A percentile compares a stretch with the other conserved stretches of the same genome.
Conservation (phyloP, 331 rosid species). For the Malus hybrid region DNA sequence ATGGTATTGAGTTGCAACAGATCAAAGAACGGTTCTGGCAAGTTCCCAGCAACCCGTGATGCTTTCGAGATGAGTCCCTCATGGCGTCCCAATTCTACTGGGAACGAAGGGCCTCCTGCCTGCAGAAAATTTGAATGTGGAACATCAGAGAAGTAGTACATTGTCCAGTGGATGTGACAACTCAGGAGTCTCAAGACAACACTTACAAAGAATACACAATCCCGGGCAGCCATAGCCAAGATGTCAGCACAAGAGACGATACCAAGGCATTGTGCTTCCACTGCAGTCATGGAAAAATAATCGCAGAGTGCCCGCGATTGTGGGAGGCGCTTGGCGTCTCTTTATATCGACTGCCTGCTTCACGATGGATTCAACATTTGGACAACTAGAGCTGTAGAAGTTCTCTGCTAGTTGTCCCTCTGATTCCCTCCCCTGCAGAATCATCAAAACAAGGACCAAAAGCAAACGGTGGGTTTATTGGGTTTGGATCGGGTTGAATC, state of each 20-base stretch:
- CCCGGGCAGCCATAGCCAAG: slow-evolving; percentile 75
- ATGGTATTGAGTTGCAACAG: slow-evolving; percentile 40
- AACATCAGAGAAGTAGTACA: neutral
- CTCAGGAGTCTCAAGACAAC: neutral
- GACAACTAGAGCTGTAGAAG: slow-evolving; percentile 49
- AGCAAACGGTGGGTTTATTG: neutral
- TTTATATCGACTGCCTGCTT: slow-evolving; percentile 47
- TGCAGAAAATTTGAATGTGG: neutral
- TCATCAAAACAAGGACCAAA: slow-evolving; percentile 16
- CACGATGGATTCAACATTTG: slow-evolving; percentile 58
- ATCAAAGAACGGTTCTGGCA: slow-evolving; percentile 43
- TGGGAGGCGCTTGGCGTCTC: slow-evolving; percentile 35
- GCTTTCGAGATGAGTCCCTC: slow-evolving; percentile 65
- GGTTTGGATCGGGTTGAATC: too few relatives aligned
- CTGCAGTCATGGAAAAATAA: slow-evolving; percentile 86
- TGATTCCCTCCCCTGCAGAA: slow-evolving; percentile 11
- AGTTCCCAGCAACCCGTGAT: slow-evolving; percentile 38
- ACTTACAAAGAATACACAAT: slow-evolving; percentile 53
- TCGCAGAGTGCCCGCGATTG: slow-evolving; percentile 67
- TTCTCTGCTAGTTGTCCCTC: slow-evolving; percentile 44
- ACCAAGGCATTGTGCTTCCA: slow-evolving; percentile 63
- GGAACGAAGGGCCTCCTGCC: slow-evolving; percentile 70
- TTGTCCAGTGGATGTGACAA: neutral
- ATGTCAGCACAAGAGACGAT: slow-evolving; percentile 82
- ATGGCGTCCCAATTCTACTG: slow-evolving; percentile 68